phyloP scores from a whole-genome alignment of 148 eudicot genomes.

The Persicaria maculosa region DNA sequence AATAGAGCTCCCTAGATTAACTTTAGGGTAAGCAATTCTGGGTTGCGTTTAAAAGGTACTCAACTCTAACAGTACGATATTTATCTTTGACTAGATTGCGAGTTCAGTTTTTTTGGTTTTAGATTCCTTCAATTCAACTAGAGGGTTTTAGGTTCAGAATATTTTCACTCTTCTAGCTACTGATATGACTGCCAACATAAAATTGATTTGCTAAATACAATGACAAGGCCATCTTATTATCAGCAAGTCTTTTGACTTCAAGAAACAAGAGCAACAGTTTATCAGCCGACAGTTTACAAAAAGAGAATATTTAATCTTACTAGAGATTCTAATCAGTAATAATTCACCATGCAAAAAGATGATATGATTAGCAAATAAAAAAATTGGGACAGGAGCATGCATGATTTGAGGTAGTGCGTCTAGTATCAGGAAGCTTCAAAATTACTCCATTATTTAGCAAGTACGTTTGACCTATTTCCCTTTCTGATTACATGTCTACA shows the following conservation, averaged over 20 bases:
- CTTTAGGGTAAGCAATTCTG: too few species aligned
- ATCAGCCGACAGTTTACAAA: not conserved
- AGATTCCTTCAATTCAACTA: too few species aligned
- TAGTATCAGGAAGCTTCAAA: conserved; percentile 1
- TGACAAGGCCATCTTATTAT: not conserved
- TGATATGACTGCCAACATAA: not conserved
- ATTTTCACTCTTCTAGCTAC: not conserved
- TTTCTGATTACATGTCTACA: conserved; percentile 1
- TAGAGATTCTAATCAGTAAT: not conserved
- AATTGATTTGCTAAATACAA: not conserved
- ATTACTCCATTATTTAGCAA: conserved; percentile 4
- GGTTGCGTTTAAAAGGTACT: too few species aligned
- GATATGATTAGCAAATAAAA: not conserved
- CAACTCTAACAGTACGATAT: too few species aligned
- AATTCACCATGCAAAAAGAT: conserved; percentile 1
- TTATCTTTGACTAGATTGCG: too few species aligned
- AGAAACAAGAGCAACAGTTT: not conserved
- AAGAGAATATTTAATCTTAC: not conserved
- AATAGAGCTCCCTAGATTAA: too few species aligned
- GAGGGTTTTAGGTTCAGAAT: not conserved
- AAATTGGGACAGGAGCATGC: not conserved
- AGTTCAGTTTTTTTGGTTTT: too few species aligned
- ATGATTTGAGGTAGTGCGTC: not conserved
- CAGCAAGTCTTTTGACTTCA: not conserved
- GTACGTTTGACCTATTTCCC: conserved; percentile 2